phyloP scores from a whole-genome alignment of 768 basidiomycete species.

The Lentinus tigrinus region DNA sequence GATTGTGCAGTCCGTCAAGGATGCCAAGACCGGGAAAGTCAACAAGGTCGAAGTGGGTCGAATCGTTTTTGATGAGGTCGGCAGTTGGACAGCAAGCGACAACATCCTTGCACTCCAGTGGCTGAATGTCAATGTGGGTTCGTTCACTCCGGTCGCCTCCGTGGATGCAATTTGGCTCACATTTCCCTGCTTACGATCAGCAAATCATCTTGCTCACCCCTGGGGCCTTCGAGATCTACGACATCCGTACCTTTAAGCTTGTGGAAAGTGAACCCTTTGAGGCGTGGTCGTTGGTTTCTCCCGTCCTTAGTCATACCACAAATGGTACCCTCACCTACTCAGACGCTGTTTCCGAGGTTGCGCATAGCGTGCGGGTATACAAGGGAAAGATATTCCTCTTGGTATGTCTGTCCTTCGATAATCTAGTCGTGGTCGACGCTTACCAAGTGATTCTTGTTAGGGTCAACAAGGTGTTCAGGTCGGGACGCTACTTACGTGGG shows the following conservation, averaged over 20 bases:
- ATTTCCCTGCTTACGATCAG: slow-evolving; percentile 34
- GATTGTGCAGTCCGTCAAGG: slow-evolving; percentile 47
- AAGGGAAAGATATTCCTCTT: slow-evolving; percentile 90
- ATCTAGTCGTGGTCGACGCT: background rate
- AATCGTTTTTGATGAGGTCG: slow-evolving; percentile 60
- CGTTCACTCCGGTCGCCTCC: slow-evolving; percentile 24
- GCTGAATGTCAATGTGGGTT: slow-evolving; percentile 84
- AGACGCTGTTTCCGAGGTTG: slow-evolving; percentile 52
- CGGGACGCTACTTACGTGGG: slow-evolving; percentile 91
- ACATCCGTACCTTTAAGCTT: slow-evolving; percentile 51
- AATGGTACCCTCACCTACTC: slow-evolving; percentile 47
- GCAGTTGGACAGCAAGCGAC: slow-evolving; percentile 58
- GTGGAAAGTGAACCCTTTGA: slow-evolving; percentile 67
- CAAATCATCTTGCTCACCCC: slow-evolving; percentile 68
- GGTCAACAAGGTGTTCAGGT: slow-evolving; percentile 66
- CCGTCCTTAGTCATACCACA: slow-evolving; percentile 45
- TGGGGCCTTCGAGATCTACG: slow-evolving; percentile 64
- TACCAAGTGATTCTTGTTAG: slow-evolving; percentile 33
- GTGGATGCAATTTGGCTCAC: background rate
- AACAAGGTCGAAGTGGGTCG: slow-evolving; percentile 61
- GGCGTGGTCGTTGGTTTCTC: slow-evolving; percentile 53
- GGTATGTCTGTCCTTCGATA: slow-evolving; percentile 46
- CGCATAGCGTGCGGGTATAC: slow-evolving; percentile 76
- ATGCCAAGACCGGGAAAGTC: slow-evolving; percentile 58
- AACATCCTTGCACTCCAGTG: slow-evolving; percentile 78